Conservation (phyloP, 495 filamentous ascomycete genomes). For the Xylaria sp. region DNA sequence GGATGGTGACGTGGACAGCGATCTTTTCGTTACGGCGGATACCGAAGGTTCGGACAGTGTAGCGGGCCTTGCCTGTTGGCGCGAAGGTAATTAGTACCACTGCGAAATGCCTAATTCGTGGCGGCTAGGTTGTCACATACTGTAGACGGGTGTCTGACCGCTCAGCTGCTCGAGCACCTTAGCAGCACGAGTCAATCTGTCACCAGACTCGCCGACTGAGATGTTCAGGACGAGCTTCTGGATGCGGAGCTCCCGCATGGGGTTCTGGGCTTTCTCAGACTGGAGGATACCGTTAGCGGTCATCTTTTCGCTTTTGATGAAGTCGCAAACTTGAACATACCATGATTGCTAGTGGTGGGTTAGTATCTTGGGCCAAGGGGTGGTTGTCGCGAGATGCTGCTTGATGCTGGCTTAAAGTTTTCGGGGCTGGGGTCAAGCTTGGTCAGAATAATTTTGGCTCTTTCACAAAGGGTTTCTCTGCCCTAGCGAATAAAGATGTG, state of each 20-base stretch:
- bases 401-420: constrained; percentile 23
- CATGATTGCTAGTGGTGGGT: constrained; percentile 43
- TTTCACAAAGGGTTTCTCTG: constrained; percentile 40
- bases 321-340: constrained; percentile 30
- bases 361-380: constrained; percentile 33
- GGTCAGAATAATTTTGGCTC: constrained; percentile 34
- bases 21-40: constrained; percentile 99
- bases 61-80: constrained; percentile 90
- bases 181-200: constrained; percentile 98
- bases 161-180: constrained; percentile 99
- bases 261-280: constrained; percentile 86
- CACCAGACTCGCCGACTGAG: constrained; percentile 99
- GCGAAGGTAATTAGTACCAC: constrained; percentile 27
- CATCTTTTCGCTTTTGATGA: neutral
- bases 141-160: constrained; percentile 99
- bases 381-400: constrained; percentile 28
- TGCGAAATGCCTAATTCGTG: constrained; percentile 35
- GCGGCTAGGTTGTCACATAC: constrained; percentile 50
- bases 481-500: constrained; percentile 37
- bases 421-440: neutral
- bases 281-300: constrained; percentile 35
- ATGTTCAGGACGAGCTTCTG: constrained; percentile 99
- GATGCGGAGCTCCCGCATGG: constrained; percentile 99
- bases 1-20: constrained; percentile 98
- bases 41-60: constrained; percentile 99